phyloP scores from a whole-genome alignment of 2,329 filamentous ascomycete genomes.

The Fusarium caatingaense region DNA sequence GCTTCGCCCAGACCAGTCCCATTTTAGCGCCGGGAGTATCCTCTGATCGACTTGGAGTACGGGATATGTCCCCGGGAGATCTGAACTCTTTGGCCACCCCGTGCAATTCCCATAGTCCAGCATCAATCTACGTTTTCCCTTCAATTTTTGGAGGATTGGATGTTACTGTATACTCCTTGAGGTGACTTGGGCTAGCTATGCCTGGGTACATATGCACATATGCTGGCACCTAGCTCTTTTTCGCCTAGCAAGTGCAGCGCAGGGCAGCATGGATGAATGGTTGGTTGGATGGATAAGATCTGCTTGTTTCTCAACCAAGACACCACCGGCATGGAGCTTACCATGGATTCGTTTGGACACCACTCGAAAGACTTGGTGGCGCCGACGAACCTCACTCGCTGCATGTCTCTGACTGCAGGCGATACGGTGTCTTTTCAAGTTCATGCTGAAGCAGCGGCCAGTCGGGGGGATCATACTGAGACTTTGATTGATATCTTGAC shows the following conservation, averaged over 20 bases:
- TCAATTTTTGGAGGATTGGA: neutral
- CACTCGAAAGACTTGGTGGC: conserved; percentile 1
- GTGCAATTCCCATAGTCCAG: conserved; percentile 2
- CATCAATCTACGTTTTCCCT: neutral
- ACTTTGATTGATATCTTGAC: conserved; percentile 8
- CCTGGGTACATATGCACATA: neutral
- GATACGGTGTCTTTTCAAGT: conserved; percentile 1
- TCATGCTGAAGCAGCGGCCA: neutral
- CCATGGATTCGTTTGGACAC: conserved; percentile 12
- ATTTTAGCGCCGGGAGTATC: conserved; percentile 42
- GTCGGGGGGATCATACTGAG: neutral
- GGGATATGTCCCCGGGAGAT: conserved; percentile 28
- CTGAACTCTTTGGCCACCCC: conserved; percentile 36
- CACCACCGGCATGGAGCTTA: conserved; percentile 15
- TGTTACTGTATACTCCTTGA: neutral
- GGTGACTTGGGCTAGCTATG: neutral
- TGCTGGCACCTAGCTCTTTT: neutral
- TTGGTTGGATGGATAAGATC: neutral
- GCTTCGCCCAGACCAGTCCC: conserved; percentile 11
- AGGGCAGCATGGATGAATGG: neutral
- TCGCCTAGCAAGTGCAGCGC: neutral
- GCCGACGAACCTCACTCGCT: conserved; percentile 6
- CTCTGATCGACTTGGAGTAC: conserved; percentile 29
- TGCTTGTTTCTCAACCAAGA: conserved; percentile 7
- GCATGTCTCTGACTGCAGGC: conserved; percentile 26